A percentile compares a stretch with the other conserved stretches of the same genome.
These are phyloP conservation scores for Meira miltonrushii DNA, from an alignment of 1,284 basidiomycete species.

Conservation along the genomic window DNA sequence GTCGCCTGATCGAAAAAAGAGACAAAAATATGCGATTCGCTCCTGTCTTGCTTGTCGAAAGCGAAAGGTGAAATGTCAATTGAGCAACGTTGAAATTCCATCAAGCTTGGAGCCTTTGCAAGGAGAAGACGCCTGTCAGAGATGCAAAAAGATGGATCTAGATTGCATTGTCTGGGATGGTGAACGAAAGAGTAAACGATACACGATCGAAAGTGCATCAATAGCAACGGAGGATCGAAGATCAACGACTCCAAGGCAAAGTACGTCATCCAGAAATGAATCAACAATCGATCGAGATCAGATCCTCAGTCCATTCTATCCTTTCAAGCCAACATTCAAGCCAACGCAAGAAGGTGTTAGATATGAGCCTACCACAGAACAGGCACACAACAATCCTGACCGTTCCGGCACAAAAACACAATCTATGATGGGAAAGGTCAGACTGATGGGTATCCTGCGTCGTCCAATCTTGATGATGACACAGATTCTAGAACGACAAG, in stretches of 20 bases:
- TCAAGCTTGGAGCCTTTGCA: conserved; percentile 21
- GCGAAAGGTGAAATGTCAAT: conserved; percentile 30
- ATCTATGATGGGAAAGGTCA: background rate
- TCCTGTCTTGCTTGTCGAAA: conserved; percentile 30
- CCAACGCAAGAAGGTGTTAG: background rate
- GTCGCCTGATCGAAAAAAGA: background rate
- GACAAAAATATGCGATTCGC: conserved; percentile 6
- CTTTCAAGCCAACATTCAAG: background rate
- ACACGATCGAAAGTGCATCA: background rate
- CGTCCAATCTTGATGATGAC: background rate
- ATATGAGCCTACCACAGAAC: background rate
- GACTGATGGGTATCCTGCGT: background rate
- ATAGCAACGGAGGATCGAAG: no score
- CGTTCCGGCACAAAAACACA: background rate
- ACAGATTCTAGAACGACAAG: background rate
- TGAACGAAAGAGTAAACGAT: conserved; percentile 25
- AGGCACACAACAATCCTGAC: no score
- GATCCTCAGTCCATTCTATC: background rate
- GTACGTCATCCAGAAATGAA: no score
- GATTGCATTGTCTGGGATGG: conserved; percentile 34
- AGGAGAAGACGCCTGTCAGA: conserved; percentile 20
- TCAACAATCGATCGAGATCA: no score
- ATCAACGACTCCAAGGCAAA: no score
- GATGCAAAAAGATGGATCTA: conserved; percentile 22
- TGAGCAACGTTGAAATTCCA: conserved; percentile 26